These are phyloP conservation scores for Corymbia calophylla DNA, from an alignment of 441 rosid species.

Conservation along the genomic window DNA sequence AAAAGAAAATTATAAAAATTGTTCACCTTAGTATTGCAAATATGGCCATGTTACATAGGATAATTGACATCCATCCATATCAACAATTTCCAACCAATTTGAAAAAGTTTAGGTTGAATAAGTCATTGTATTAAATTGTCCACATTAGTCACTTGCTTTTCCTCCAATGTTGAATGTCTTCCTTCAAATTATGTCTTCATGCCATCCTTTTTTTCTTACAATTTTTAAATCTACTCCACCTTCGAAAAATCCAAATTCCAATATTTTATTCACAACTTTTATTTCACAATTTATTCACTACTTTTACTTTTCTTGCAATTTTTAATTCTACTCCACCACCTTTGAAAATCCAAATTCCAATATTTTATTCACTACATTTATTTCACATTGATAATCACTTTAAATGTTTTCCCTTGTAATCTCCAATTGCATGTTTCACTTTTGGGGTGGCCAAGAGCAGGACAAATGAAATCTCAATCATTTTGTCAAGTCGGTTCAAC, in stretches of 20 bases:
- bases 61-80: fast-evolving
- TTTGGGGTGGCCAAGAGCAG: not conserved
- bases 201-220: not conserved
- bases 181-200: not conserved
- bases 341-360: not conserved
- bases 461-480: not conserved
- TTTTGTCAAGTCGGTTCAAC: not conserved
- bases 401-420: not conserved
- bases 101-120: not conserved
- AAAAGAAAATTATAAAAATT: not conserved
- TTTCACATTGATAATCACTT: not conserved
- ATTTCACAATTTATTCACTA: not conserved
- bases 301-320: not conserved
- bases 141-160: not conserved
- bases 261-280: not conserved
- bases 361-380: not conserved
- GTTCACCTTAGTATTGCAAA: fast-evolving
- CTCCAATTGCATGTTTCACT: not conserved
- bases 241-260: not conserved
- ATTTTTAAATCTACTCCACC: not conserved
- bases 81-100: not conserved
- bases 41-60: not conserved
- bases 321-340: not conserved
- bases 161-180: not conserved
- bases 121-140: not conserved